Base-by-base conservation (phyloP, 1,284 basidiomycete species). In the Abortiporus biennis region DNA sequence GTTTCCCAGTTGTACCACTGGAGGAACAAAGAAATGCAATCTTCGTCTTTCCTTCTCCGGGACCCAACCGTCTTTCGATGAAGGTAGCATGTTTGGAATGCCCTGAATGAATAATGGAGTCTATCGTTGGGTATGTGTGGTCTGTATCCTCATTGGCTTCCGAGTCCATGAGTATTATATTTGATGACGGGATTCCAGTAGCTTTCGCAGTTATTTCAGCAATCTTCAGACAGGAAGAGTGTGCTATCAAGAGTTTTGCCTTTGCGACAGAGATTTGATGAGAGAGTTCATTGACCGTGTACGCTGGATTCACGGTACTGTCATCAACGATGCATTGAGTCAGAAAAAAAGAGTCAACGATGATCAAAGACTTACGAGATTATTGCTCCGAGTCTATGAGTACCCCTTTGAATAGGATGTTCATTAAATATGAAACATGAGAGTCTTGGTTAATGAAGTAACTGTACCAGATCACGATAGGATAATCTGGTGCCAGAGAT, bases 1-100 rank as follows among this genome's bases (percentile, higher is more conserved):
- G 84, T 52, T 74, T 76, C 6, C 86, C 86, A 48, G 87, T 91
- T 2, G 88, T 91, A 20, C 87, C 87, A 38, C 80, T 85, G 0
- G 83, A 87, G 57, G 90, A 88, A 42, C 72, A 80, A 30, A 87
- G 62, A 51, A 90, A 82, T 1, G 87, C 88, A 3, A 88, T 49
- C 47, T 80, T 79, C 9, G 66, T 76, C 57, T 71, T 77, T 12
- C 68, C 76, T 57, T 88, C 85, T 0, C 80, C 84, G 2, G 72
- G 67, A 12, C 54, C 58, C 21, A 90, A 66, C 25, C 59, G 63
- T 30, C 66, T 60, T 50, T 77, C 75, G 3, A 59, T 63, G 50
- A 73, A 84, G 31, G 51, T 62, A 32, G 54, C 54, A 1, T 57
- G 58, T 40, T 51, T 63, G 21, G 60, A 59, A 9, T 72, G 54